Conservation (phyloP, 495 filamentous ascomycete genomes). For the Annulohypoxylon stygium region DNA sequence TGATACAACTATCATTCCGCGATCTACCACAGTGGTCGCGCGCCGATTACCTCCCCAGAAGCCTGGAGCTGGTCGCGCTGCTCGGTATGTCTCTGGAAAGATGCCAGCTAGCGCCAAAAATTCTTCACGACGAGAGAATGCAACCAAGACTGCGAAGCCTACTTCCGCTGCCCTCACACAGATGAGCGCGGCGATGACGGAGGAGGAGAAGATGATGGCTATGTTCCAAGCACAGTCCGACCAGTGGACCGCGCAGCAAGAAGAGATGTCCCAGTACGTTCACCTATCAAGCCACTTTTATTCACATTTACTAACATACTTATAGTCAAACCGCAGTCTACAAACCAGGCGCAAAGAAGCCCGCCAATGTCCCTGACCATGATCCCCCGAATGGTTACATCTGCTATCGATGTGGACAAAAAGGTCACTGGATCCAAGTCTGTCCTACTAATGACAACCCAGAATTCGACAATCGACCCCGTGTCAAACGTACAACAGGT, state of each 20-base stretch:
- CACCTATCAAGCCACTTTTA: background rate
- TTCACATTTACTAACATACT: constrained; percentile 55
- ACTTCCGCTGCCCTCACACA: constrained; percentile 69
- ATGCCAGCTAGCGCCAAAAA: constrained; percentile 93
- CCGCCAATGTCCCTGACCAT: constrained; percentile 85
- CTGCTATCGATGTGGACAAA: constrained; percentile 97
- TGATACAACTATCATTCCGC: constrained; percentile 93
- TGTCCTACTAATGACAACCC: constrained; percentile 98
- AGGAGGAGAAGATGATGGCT: constrained; percentile 90
- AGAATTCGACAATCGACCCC: constrained; percentile 88
- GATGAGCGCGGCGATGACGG: constrained; percentile 79
- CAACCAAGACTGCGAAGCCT: constrained; percentile 67
- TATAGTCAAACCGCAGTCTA: constrained; percentile 66
- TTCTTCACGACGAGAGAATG: constrained; percentile 74
- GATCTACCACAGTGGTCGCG: constrained; percentile 93
- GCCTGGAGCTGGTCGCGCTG: constrained; percentile 85
- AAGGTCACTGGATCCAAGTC: constrained; percentile 98
- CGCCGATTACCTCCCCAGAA: constrained; percentile 85
- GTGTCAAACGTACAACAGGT: constrained; percentile 94
- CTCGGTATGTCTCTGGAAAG: constrained; percentile 96
- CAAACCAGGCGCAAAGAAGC: constrained; percentile 68
- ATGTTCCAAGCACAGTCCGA: constrained; percentile 88
- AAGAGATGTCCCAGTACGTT: constrained; percentile 92
- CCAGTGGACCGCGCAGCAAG: constrained; percentile 88
- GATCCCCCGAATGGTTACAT: constrained; percentile 93